Base-by-base conservation (phyloP, 208 protist species). In the Willaertia magna region DNA sequence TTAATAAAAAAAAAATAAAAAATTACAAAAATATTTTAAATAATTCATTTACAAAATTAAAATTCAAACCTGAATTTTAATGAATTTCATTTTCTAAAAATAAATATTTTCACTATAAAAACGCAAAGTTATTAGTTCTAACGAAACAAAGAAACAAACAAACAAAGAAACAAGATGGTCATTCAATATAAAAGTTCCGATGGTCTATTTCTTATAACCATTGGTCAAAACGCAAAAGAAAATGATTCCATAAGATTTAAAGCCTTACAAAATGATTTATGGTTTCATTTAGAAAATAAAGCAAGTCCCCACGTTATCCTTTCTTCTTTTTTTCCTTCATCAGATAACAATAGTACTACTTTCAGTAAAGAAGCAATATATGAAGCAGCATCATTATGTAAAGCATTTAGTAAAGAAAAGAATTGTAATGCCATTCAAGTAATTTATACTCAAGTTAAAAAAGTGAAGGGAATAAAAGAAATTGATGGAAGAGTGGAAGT, bases 281-380 rank as follows among this genome's bases (percentile, higher is more conserved):
- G 78, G 78, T 83, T 83, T 42, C 78, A 83, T 42, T 83, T 83
- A 26, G 46, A 83, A 55, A 47, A 83, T 83, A 46, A 40, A 0
- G 0, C 78, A 16, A 43, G n/a, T 59, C 78, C 78, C 6, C 78
- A 83, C 12, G 78, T 83, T 1, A 55, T 83, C 2, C 20, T 83
- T 16, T 39, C 44, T 43, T 16, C 42, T 18, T n/a, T n/a, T n/a
- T n/a, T n/a, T n/a, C n/a, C n/a, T n/a, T n/a, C n/a, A n/a, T n/a
- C n/a, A n/a, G n/a, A n/a, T n/a, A 3, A 26, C 2, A 22, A 78
- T 78, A 16, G 42, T 6, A 1, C 26, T 43, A 0, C 18, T 20
- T 44, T 47, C 9, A 43, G 46, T 39, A 43, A 6, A 47, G 11
- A 83, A 26, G 46, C 9, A 40, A 48, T 83, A 39, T 52, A 49